Evolutionary conservation across 2,329 filamentous ascomycete species (phyloP).

Genomic region (Aspergillus proliferans): DNA sequence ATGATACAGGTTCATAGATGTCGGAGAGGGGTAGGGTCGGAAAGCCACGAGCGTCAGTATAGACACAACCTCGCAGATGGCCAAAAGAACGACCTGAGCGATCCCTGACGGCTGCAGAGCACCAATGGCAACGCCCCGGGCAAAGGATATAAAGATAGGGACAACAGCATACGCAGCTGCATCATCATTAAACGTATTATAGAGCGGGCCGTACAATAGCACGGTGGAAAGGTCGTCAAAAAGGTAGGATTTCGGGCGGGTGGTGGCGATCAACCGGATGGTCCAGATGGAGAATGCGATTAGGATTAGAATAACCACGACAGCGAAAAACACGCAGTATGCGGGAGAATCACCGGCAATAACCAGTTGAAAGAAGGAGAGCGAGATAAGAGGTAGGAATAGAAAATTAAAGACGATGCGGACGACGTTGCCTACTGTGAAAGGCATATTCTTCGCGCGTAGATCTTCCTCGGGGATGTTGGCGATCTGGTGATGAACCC

Average conservation of each 20-base stretch:
- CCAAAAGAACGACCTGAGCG: constrained; percentile 83
- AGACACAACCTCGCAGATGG: constrained; percentile 88
- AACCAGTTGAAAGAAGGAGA: constrained; percentile 89
- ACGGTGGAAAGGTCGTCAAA: constrained; percentile 92
- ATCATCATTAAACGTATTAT: constrained; percentile 95
- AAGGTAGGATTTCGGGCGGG: constrained; percentile 74
- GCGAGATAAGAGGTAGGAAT: constrained; percentile 73
- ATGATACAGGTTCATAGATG: constrained; percentile 96
- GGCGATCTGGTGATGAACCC: constrained; percentile 65
- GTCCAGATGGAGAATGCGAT: constrained; percentile 72
- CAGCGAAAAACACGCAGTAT: constrained; percentile 67
- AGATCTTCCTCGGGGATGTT: constrained; percentile 77
- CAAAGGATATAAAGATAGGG: constrained; percentile 74
- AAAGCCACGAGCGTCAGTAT: constrained; percentile 84
- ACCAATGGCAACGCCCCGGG: constrained; percentile 84
- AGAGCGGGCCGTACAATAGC: constrained; percentile 82
- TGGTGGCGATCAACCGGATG: constrained; percentile 70
- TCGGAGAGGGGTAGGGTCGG: constrained; percentile 80
- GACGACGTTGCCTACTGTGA: constrained; percentile 70
- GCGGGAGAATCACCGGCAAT: constrained; percentile 62
- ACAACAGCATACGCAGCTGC: constrained; percentile 85
- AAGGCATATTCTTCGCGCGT: constrained; percentile 84
- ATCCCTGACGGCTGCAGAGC: constrained; percentile 90
- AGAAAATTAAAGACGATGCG: constrained; percentile 91
- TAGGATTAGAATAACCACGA: constrained; percentile 65